A percentile compares a stretch with the other conserved stretches of the same genome.
Evolutionary conservation across 2,329 filamentous ascomycete genomes (phyloP).

Genomic region (Coniochaeta hoffmannii): DNA sequence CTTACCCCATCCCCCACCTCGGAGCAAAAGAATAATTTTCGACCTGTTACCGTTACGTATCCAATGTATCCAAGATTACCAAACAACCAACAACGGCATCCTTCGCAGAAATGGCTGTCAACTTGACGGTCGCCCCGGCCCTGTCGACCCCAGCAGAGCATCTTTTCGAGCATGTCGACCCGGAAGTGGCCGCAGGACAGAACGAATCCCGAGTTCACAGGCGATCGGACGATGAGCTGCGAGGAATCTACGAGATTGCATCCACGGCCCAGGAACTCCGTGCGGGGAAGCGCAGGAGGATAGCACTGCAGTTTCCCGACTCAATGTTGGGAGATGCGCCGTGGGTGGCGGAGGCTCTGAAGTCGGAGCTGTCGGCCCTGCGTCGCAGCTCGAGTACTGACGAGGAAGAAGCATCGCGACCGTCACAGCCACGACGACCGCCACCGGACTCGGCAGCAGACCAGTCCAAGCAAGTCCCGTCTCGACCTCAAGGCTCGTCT

Average conservation of each 20-base stretch:
- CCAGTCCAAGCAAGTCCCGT: background rate
- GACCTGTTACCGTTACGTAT: too few species aligned
- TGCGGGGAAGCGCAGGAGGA: slow-evolving; percentile 61
- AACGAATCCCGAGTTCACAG: slow-evolving; percentile 21
- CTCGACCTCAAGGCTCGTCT: background rate
- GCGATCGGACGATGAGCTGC: slow-evolving; percentile 59
- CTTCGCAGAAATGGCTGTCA: slow-evolving; percentile 30
- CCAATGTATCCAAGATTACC: too few species aligned
- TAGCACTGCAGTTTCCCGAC: slow-evolving; percentile 95
- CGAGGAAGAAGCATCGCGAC: background rate
- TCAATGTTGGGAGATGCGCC: slow-evolving; percentile 83
- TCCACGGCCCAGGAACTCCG: slow-evolving; percentile 71
- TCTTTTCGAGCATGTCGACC: slow-evolving; percentile 44
- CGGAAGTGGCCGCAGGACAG: slow-evolving; percentile 19
- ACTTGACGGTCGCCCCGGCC: slow-evolving; percentile 47
- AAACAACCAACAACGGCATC: background rate
- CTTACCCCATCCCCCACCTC: background rate
- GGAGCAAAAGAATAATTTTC: background rate
- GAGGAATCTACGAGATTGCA: slow-evolving; percentile 74
- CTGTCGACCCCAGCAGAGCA: slow-evolving; percentile 58
- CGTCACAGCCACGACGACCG: slow-evolving; percentile 3
- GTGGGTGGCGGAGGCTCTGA: slow-evolving; percentile 63
- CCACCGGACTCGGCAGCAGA: background rate
- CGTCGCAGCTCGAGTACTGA: background rate
- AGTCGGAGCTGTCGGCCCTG: slow-evolving; percentile 21